Evolutionary conservation across 495 filamentous ascomycete genomes (phyloP).

Genomic region (Podospora pseudoanserina): DNA sequence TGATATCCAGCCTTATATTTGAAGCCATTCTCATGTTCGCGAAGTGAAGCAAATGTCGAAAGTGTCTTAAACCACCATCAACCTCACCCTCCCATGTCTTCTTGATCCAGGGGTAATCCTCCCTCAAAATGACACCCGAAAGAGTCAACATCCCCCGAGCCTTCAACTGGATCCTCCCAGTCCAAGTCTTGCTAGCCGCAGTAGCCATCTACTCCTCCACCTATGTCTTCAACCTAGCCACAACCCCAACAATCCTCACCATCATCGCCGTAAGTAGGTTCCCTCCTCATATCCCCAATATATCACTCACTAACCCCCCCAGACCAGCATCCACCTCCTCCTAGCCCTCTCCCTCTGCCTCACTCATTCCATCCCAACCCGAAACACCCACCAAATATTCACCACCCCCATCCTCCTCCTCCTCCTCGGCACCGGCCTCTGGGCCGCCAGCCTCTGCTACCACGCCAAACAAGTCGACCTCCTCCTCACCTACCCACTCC

Average conservation of each 20-base stretch:
- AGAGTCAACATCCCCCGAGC: conserved; percentile 12
- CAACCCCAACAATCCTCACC: conserved; percentile 24
- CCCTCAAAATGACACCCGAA: conserved; percentile 1
- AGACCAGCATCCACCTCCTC: conserved; percentile 24
- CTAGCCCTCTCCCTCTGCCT: conserved; percentile 24
- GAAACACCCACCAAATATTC: conserved; percentile 13
- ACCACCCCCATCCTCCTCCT: conserved; percentile 15
- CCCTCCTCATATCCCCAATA: not conserved
- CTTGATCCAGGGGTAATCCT: not conserved
- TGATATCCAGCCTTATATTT: not conserved
- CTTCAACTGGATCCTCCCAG: conserved; percentile 26
- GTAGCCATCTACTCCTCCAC: conserved; percentile 27
- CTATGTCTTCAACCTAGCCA: conserved; percentile 20
- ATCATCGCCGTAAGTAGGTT: conserved; percentile 27
- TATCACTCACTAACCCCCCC: not conserved
- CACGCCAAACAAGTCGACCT: conserved; percentile 17
- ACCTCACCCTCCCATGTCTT: too few relatives aligned
- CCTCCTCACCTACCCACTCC: not conserved
- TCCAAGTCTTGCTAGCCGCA: conserved; percentile 20
- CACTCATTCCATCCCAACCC: conserved; percentile 6
- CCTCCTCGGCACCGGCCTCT: conserved; percentile 20
- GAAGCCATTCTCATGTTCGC: not conserved
- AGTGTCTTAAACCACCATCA: not conserved
- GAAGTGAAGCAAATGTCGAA: not conserved
- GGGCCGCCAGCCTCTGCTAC: conserved; percentile 23